Conservation (phyloP, 176 grass and related monocot genomes). For the Cymbopogon citratus region DNA sequence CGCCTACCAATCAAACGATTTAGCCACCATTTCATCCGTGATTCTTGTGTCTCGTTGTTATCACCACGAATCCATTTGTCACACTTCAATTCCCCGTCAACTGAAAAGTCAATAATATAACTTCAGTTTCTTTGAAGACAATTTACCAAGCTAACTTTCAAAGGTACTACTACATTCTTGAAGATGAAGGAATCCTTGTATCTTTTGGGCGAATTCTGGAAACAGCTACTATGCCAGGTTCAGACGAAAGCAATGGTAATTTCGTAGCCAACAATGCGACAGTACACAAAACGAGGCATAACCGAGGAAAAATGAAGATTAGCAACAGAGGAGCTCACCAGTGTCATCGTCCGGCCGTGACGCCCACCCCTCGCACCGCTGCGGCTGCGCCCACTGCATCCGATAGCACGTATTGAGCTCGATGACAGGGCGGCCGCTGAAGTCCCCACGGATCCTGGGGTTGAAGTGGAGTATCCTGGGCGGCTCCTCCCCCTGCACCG, state of each 20-base stretch:
- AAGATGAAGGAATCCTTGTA: neutral
- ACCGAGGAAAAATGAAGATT: neutral
- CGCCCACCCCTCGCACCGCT: constrained; percentile 57
- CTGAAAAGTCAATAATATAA: constrained; percentile 30
- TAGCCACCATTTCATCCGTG: constrained; percentile 46
- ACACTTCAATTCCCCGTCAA: constrained; percentile 74
- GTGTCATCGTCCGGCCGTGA: constrained; percentile 47
- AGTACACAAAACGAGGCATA: neutral
- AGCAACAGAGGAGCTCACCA: constrained; percentile 18
- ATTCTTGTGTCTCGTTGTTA: constrained; percentile 26
- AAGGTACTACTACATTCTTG: neutral
- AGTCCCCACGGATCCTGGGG: constrained; percentile 74
- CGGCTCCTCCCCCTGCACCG: constrained; percentile 88
- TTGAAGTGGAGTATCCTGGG: constrained; percentile 88
- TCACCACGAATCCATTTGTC: constrained; percentile 61
- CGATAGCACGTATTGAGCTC: constrained; percentile 91
- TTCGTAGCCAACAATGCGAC: neutral
- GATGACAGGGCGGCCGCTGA: constrained; percentile 61
- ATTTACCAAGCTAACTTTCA: neutral
- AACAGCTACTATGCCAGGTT: too few relatives aligned
- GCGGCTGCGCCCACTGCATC: constrained; percentile 83
- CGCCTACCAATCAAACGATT: constrained; percentile 44
- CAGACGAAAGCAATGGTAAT: too few relatives aligned
- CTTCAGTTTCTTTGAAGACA: neutral
- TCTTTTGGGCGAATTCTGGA: too few relatives aligned